Percentiles rank a stretch among this genome's conserved stretches.
phyloP scores from a whole-genome alignment of 176 grass and related monocot species.

The Carex scoparia region DNA sequence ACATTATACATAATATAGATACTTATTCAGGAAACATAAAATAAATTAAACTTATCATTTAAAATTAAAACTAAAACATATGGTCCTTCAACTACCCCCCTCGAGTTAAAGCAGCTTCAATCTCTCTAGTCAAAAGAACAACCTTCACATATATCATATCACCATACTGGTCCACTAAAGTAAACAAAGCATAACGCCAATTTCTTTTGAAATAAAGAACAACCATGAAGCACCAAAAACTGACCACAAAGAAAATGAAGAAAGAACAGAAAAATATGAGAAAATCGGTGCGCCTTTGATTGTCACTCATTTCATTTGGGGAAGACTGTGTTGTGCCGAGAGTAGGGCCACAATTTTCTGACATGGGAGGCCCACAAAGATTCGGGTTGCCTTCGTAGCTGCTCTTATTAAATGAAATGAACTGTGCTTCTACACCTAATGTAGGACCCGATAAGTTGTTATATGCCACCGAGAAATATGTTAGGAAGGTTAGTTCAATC shows the following conservation, averaged over 20 bases:
- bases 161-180: background rate
- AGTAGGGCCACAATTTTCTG: background rate
- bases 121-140: background rate
- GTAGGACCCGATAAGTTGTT: slow-evolving; percentile 34
- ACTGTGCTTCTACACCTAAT: slow-evolving; percentile 5
- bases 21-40: background rate
- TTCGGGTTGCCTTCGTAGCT: slow-evolving; percentile 22
- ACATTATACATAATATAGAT: background rate
- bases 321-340: background rate
- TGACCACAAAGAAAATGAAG: background rate
- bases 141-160: background rate
- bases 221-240: background rate
- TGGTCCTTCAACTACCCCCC: background rate
- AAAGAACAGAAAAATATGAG: slow-evolving; percentile 6
- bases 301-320: background rate
- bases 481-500: background rate
- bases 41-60: background rate
- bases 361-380: slow-evolving; percentile 2
- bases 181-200: background rate
- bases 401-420: background rate
- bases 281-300: background rate
- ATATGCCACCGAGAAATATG: slow-evolving; percentile 24
- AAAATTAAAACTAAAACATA: background rate
- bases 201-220: background rate
- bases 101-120: background rate